Base-by-base conservation (phyloP, 352 stramenopile genomes). In the Blastocystis hominis region DNA sequence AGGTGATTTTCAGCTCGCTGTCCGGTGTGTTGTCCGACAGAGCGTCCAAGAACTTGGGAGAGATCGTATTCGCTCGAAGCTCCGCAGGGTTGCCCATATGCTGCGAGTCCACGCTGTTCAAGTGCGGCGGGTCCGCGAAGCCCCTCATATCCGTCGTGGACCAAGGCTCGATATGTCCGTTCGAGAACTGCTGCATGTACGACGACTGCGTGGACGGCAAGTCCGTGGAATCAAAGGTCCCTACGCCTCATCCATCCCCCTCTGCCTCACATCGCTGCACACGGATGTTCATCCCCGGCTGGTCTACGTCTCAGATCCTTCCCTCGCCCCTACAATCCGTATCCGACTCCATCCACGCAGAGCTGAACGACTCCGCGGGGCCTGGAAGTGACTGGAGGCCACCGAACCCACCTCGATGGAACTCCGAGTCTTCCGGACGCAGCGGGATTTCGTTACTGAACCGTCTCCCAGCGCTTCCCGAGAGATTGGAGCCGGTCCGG, bases 261-360 rank as follows among this genome's bases (percentile, higher is more conserved):
- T 30, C 24, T n/a, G 13, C 50, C 2, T 1, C n/a, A 59, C 50
- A 20, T 59, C 50, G 13, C 50, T 59, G 50, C 10, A 40, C 6
- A 2, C 66, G 66, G 46, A 77, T 77, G 55, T 77, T 77, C 66
- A 77, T 77, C 36, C 66, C 66, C n/a, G 66, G 66, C 24, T 17
- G 9, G 36, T 77, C 66, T 77, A 77, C 50, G 10, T n/a, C 3
- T 77, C 40, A 77, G 9, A 15, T 30, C 0, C 5, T 54, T 40
- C 44, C n/a, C 44, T 38, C 17, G 56, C 15, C 3, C 9, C 34
- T 20, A 84, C 72, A 84, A 24, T 84, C 72, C 17, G 34, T 34
- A 72, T 64, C 72, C 9, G 38, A 50, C 4, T 84, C 72, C 6
- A 84, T 36, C 72, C 72, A 84, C 5, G 36, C 44, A 4, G 50